Percentiles rank a stretch among this genome's conserved stretches.
phyloP scores from a whole-genome alignment of 1,284 basidiomycete genomes.

The Trametes hirsuta region DNA sequence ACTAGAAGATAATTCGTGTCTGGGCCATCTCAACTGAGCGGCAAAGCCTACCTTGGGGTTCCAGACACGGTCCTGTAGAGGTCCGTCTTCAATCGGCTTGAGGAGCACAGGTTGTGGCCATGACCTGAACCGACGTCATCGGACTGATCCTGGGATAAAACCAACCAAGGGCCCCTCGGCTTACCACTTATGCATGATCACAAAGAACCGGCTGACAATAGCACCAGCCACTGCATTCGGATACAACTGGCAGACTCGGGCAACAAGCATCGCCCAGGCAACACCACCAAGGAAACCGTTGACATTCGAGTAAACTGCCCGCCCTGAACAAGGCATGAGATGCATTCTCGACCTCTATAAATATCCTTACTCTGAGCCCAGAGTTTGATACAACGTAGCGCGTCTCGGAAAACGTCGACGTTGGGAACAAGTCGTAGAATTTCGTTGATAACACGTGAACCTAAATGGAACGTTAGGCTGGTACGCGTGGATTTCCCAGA shows the following conservation, averaged over 20 bases:
- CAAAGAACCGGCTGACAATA: constrained; percentile 96
- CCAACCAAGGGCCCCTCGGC: background rate
- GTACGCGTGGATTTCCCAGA: background rate
- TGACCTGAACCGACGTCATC: constrained; percentile 55
- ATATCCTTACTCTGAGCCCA: constrained; percentile 89
- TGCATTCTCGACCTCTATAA: constrained; percentile 9
- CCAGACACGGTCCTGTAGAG: constrained; percentile 94
- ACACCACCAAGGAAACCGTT: constrained; percentile 98
- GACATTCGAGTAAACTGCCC: constrained; percentile 99
- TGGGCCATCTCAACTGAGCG: no score
- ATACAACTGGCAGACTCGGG: constrained; percentile 97
- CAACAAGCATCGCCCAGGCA: constrained; percentile 98
- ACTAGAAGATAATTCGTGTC: constrained; percentile 43
- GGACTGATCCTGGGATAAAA: background rate
- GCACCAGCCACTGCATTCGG: constrained; percentile 94
- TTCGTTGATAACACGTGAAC: constrained; percentile 95
- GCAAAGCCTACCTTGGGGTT: constrained; percentile 80
- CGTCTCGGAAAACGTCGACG: constrained; percentile 92
- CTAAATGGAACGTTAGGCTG: constrained; percentile 41
- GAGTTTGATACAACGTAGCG: constrained; percentile 93
- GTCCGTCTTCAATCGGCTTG: constrained; percentile 96
- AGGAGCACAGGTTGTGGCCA: constrained; percentile 98
- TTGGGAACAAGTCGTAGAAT: constrained; percentile 95
- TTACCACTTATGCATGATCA: constrained; percentile 95
- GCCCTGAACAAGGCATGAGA: constrained; percentile 49